phyloP scores from a whole-genome alignment of 805 yeast species.

The Komagataella populi region DNA sequence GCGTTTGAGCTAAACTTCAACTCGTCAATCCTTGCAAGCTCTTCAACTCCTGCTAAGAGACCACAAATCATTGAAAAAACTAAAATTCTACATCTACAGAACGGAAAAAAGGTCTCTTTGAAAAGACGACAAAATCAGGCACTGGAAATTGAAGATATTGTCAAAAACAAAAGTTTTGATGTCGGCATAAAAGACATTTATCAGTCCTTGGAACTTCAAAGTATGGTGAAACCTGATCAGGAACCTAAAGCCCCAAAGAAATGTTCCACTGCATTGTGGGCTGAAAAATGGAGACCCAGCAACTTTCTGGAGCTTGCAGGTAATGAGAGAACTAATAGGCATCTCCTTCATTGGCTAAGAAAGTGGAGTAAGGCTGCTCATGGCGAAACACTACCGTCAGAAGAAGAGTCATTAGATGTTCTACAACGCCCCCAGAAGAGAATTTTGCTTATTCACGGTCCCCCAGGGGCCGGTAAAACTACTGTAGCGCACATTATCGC shows the following conservation, averaged over 20 bases:
- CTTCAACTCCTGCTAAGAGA: not conserved
- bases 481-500: slow-evolving; percentile 79
- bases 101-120: not conserved
- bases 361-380: slow-evolving; percentile 46
- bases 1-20: not conserved
- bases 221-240: slow-evolving; percentile 3
- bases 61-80: not conserved
- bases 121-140: not conserved
- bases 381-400: slow-evolving; percentile 1
- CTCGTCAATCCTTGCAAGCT: not conserved
- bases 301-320: slow-evolving; percentile 57
- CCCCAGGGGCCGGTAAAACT: slow-evolving; percentile 91
- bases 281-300: slow-evolving; percentile 58
- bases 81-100: not conserved
- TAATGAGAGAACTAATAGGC: slow-evolving; percentile 49
- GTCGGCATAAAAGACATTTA: not conserved
- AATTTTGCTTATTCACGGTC: slow-evolving; percentile 72
- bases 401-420: slow-evolving; percentile 24
- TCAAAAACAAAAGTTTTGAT: not conserved
- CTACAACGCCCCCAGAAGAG: slow-evolving; percentile 46
- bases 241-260: slow-evolving; percentile 2
- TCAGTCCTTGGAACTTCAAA: not conserved
- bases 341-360: slow-evolving; percentile 47
- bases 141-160: not conserved
- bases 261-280: slow-evolving; percentile 20